Base-by-base conservation (phyloP, 2,329 filamentous ascomycete species). In the Tolypocladium ovalisporum region DNA sequence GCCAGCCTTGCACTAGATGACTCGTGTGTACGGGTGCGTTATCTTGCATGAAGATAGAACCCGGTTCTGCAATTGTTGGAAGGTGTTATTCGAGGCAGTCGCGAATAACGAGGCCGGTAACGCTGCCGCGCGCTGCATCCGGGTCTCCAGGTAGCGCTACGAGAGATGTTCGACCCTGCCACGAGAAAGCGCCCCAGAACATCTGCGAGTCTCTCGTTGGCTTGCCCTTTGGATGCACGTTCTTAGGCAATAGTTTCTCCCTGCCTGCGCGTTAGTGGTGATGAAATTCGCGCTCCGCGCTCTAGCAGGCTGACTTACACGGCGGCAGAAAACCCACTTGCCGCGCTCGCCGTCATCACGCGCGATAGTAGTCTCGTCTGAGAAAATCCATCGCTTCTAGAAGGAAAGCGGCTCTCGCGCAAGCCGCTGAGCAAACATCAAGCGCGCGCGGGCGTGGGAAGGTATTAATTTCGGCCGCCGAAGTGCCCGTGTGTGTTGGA, bases 41-140 rank as follows among this genome's bases (percentile, higher is more conserved):
- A 62, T 62, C 55, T 58, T 62, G 19, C 5, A 52, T 39, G 32
- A 60, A 58, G 19, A 55, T 54, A 44, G 34, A 51, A 42, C 58
- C 47, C 15, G 57, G 55, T 40, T 59, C 54, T 39, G 34, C n/a
- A 55, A 62, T 62, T 40, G 52, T 60, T 44, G 44, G 55, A 8
- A 62, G 54, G 24, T 59, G 27, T 19, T 57, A 49, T 44, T 59
- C 4, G 24, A 62, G 52, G 57, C 49, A 58, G 42, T 35, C 51
- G 19, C 57, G 54, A n/a, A 60, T 57, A 39, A 24, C 12, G 22
- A 39, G 57, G 12, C 44, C 53, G 17, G 52, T 57, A 58, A 60
- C 42, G 54, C 60, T 42, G 32, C 56, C 42, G n/a, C 49, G 36
- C 1, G 29, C n/a, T 2, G 40, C 54, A 3, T 60, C 34, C 3